phyloP scores from a whole-genome alignment of 148 eudicot genomes.

The Chenopodium formosanum region DNA sequence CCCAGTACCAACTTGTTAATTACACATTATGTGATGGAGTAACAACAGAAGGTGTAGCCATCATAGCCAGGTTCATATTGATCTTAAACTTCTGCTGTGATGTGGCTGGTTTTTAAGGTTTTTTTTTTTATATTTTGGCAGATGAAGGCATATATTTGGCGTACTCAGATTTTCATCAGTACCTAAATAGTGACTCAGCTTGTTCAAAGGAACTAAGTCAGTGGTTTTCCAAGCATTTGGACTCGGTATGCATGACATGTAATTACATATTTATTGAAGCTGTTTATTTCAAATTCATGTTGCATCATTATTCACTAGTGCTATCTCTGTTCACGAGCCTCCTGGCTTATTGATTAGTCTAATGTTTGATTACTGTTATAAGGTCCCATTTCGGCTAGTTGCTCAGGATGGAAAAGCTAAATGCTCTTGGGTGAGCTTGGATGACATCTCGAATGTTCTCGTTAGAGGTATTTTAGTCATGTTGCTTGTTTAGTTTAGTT shows the following conservation, averaged over 20 bases:
- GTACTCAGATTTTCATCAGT: slow-evolving; percentile 87
- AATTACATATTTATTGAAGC: neutral
- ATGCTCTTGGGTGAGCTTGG: slow-evolving; percentile 84
- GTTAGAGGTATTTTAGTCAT: slow-evolving; percentile 58
- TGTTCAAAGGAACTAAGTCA: slow-evolving; percentile 83
- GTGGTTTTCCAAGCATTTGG: slow-evolving; percentile 92
- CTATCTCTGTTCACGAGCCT: neutral
- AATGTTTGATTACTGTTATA: slow-evolving; percentile 21
- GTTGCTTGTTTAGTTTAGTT: neutral
- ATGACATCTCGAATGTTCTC: slow-evolving; percentile 68
- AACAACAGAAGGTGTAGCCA: neutral
- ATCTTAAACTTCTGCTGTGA: neutral
- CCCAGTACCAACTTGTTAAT: neutral
- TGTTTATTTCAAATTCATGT: neutral
- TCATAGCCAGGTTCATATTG: neutral
- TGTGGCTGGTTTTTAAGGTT: neutral
- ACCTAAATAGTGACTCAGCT: slow-evolving; percentile 70
- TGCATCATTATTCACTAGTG: neutral
- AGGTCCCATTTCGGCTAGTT: slow-evolving; percentile 95
- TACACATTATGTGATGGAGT: neutral
- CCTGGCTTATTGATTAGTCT: neutral
- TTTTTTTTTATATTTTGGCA: slow-evolving; percentile 34
- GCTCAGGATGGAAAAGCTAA: slow-evolving; percentile 98
- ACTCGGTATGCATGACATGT: slow-evolving; percentile 60
- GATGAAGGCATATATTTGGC: slow-evolving; percentile 87